Evolutionary conservation across 2,329 filamentous ascomycete genomes (phyloP).

Genomic region (Pseudogymnoascus sp.): DNA sequence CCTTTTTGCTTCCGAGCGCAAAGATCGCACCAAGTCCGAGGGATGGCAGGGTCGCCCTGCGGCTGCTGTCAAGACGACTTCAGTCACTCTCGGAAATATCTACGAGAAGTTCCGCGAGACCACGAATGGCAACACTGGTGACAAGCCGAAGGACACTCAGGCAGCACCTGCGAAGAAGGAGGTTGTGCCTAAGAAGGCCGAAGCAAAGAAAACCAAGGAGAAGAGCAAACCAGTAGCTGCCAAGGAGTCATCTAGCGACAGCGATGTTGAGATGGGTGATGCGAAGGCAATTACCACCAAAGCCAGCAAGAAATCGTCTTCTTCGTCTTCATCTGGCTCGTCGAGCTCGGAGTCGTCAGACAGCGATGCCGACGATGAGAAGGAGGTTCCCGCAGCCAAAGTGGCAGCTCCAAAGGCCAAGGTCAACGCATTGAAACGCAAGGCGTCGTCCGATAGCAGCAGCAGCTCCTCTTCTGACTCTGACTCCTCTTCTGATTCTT

Average conservation of each 20-base stretch:
- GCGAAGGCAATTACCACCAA: conserved; percentile 25
- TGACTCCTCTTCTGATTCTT: conserved; percentile 27
- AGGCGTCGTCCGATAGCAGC: conserved; percentile 37
- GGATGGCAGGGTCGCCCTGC: conserved; percentile 32
- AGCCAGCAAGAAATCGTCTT: conserved; percentile 27
- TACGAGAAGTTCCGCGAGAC: conserved; percentile 32
- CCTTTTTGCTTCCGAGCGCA: conserved; percentile 54
- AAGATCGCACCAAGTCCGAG: conserved; percentile 32
- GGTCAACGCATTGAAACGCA: conserved; percentile 44
- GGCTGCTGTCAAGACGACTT: conserved; percentile 13
- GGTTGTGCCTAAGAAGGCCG: conserved; percentile 20
- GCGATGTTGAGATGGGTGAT: conserved; percentile 30
- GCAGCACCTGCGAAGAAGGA: conserved; percentile 13
- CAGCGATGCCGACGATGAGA: conserved; percentile 43
- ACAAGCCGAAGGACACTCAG: conserved; percentile 5
- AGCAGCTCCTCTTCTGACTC: conserved; percentile 28
- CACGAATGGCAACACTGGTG: conserved; percentile 16
- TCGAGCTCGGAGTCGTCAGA: conserved; percentile 35
- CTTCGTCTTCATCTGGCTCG: conserved; percentile 30
- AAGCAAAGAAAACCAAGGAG: conserved; percentile 23
- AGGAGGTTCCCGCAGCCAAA: conserved; percentile 28
- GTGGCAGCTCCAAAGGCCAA: conserved; percentile 22
- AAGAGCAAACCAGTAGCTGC: conserved; percentile 14
- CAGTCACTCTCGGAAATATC: conserved; percentile 28
- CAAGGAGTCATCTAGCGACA: conserved; percentile 29